Conservation (phyloP, 2,329 filamentous ascomycete species). For the Magnaporthiopsis incrustans region DNA sequence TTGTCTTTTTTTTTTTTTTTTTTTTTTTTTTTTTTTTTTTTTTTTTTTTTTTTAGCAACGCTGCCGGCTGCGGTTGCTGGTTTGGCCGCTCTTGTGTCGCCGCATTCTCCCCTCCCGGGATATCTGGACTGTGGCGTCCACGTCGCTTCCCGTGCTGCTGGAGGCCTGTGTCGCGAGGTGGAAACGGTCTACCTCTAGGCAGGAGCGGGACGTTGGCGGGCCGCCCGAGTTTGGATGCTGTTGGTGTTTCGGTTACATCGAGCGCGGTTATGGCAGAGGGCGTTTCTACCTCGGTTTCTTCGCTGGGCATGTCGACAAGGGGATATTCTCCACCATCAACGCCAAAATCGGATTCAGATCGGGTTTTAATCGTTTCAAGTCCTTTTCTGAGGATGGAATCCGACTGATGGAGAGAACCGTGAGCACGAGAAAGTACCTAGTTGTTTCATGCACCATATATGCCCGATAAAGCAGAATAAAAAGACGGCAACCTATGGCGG, state of each 20-base stretch:
- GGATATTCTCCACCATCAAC: no score
- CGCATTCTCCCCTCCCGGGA: neutral
- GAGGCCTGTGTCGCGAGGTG: neutral
- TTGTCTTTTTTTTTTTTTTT: no score
- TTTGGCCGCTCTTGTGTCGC: neutral
- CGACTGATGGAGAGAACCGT: no score
- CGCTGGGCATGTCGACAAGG: no score
- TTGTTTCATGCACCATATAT: no score
- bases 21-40: no score
- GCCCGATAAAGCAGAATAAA: neutral
- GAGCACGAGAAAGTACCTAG: no score
- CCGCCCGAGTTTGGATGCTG: neutral
- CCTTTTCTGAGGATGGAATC: no score
- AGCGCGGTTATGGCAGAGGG: no score
- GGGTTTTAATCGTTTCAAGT: no score
- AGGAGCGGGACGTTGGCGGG: neutral
- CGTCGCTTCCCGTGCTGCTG: neutral
- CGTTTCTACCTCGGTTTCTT: no score
- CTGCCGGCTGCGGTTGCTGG: neutral
- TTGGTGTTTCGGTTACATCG: neutral
- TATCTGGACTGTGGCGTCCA: neutral
- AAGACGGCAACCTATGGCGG: neutral
- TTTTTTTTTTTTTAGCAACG: neutral
- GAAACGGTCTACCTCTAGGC: neutral
- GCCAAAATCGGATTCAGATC: no score